Evolutionary conservation across 2,329 filamentous ascomycete genomes (phyloP), one percentile per base, ranked within the genome.

Genomic region (Aspergillus unguis): DNA sequence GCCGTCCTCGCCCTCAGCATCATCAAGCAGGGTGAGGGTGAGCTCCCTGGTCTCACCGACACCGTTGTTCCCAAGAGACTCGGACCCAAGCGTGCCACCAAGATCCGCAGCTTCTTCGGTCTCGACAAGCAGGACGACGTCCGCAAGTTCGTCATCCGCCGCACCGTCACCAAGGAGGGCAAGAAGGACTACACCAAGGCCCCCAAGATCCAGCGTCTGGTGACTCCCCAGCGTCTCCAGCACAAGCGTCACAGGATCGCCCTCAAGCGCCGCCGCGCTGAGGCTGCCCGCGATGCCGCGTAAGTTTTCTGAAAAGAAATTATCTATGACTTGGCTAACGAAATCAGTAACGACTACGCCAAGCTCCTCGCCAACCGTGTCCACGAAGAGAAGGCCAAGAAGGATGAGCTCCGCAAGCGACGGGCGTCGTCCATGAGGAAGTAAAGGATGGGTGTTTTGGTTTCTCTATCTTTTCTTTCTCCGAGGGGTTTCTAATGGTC

Each of bases 101-200:
- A 97, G 91, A 97, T 99, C 82, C 90, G 92, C 80, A 88, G 86
- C 77, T 99, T 99, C 88, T 99, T 97, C 84, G 87, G 90, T 83
- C 89, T 99, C 85, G 92, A 87, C 89, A 97, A 97, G 92, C 92
- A 97, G 87, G 94, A 99, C 85, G 94, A 99, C 89, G 92, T 97
- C 80, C 92, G 94, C 84, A 96, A 97, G 84, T 99, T 96, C 83
- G 94, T 99, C 79, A 97, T 99, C 74, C 94, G 94, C 77, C 94
- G 94, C 78, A 94, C 97, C 79, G 86, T 99, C 72, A 86, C 91
- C 82, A 88, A 87, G 75, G 94, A 97, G 85, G 92, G 91, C 81
- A 95, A 94, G 83, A 88, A 90, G 82, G 80, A 92, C 71, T 97
- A 97, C 87, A 96, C 92, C 88, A 99, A 99, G 90, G 94, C 94